Conservation (phyloP, 176 grass and related monocot genomes). For the Miscanthus lutarioriparius region DNA sequence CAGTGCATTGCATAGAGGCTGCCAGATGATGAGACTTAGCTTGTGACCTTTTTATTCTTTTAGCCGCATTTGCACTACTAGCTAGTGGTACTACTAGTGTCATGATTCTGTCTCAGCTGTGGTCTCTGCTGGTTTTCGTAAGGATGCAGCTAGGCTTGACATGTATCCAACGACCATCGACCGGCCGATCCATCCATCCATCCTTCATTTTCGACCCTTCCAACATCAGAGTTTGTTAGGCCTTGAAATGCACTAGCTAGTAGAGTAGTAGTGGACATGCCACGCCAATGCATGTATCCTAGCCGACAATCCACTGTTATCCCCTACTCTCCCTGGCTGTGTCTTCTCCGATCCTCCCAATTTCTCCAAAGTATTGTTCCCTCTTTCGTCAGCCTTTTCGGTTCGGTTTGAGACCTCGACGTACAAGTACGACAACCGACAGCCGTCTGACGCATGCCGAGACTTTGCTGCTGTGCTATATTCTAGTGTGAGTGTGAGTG, state of each 20-base stretch:
- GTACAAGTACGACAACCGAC: slow-evolving; percentile 1
- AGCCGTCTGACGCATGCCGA: neutral
- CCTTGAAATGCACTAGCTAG: slow-evolving; percentile 39
- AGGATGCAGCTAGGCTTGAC: slow-evolving; percentile 38
- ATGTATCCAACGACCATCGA: neutral
- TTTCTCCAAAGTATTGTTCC: neutral
- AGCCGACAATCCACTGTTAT: neutral
- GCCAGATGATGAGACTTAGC: neutral
- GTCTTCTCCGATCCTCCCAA: neutral
- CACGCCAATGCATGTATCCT: no score
- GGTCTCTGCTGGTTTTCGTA: slow-evolving; percentile 33
- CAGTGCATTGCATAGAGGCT: neutral
- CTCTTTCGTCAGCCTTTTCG: neutral
- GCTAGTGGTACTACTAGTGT: neutral
- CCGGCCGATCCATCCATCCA: neutral
- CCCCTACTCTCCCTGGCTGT: neutral
- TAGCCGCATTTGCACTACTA: neutral
- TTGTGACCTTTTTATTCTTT: neutral
- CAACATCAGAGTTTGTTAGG: slow-evolving; percentile 65
- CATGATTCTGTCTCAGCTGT: slow-evolving; percentile 18
- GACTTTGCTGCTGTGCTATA: neutral
- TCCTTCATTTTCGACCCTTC: slow-evolving; percentile 12
- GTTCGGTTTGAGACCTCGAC: neutral
- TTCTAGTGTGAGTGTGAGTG: neutral
- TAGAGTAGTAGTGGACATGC: neutral